A percentile compares a stretch with the other conserved stretches of the same genome.
Conservation (phyloP, 2,329 filamentous ascomycete genomes). For the Penicillium fuscoglaucum region DNA sequence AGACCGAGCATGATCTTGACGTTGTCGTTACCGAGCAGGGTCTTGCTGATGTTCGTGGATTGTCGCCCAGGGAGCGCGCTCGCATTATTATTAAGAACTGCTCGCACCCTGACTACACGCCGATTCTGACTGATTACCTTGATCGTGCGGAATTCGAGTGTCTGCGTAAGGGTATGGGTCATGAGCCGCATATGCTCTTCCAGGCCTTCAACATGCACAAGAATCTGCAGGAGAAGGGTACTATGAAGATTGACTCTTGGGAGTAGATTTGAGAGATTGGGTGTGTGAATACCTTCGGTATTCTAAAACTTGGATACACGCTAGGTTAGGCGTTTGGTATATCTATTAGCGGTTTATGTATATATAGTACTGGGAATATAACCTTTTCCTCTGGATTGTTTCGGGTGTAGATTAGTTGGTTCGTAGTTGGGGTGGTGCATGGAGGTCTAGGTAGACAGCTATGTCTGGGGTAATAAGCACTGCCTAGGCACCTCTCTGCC, state of each 20-base stretch:
- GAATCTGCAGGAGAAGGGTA: conserved; percentile 77
- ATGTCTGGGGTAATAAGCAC: background rate
- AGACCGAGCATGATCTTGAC: conserved; percentile 90
- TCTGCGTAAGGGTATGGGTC: conserved; percentile 80
- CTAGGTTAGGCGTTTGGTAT: conserved; percentile 4
- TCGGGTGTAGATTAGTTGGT: background rate
- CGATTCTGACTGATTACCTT: conserved; percentile 79
- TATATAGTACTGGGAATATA: conserved; percentile 5
- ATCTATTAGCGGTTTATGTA: conserved; percentile 14
- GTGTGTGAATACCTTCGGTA: background rate
- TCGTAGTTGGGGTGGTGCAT: background rate
- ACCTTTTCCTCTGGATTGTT: background rate
- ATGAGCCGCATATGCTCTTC: conserved; percentile 85
- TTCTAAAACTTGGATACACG: background rate
- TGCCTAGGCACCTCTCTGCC: too few relatives aligned
- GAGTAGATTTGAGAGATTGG: conserved; percentile 28
- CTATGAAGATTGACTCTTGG: conserved; percentile 81
- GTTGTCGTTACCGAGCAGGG: conserved; percentile 80
- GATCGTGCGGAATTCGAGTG: conserved; percentile 85
- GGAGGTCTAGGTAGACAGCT: background rate
- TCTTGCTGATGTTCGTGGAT: conserved; percentile 79
- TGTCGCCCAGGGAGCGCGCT: conserved; percentile 76
- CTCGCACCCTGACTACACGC: conserved; percentile 79
- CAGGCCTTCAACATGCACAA: conserved; percentile 88
- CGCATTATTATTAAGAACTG: conserved; percentile 85